A percentile compares a stretch with the other conserved stretches of the same genome.
Conservation (phyloP, 768 basidiomycete species). For the Kwoniella sp. region DNA sequence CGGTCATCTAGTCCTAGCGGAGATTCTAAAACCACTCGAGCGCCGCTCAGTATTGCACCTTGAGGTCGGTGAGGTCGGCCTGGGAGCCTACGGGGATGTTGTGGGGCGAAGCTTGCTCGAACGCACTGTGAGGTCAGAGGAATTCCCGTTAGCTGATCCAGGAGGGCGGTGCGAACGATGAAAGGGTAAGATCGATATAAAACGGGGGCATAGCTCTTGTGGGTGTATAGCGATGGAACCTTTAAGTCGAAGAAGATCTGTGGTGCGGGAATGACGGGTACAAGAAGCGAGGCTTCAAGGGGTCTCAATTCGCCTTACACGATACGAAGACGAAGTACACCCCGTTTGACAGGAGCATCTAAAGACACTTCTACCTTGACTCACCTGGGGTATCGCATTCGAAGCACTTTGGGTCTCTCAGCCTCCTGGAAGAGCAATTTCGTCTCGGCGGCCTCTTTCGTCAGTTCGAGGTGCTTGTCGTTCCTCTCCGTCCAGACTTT, state of each 20-base stretch:
- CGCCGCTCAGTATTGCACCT: conserved; percentile 34
- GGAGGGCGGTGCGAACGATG: background rate
- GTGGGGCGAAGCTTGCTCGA: conserved; percentile 57
- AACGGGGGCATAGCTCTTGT: too few species aligned
- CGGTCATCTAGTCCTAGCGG: too few species aligned
- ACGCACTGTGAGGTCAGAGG: conserved; percentile 37
- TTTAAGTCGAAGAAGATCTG: too few species aligned
- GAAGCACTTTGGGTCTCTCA: conserved; percentile 54
- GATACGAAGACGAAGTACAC: too few species aligned
- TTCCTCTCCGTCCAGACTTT: conserved; percentile 55
- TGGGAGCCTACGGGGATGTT: conserved; percentile 54
- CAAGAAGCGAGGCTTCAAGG: too few species aligned
- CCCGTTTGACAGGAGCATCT: too few species aligned
- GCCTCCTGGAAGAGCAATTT: conserved; percentile 58
- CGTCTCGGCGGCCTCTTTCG: conserved; percentile 54
- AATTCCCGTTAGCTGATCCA: background rate
- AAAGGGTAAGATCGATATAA: background rate
- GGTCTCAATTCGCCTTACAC: too few species aligned
- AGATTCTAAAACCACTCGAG: too few species aligned
- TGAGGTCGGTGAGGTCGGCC: conserved; percentile 54
- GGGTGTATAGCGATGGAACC: too few species aligned
- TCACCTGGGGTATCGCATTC: conserved; percentile 56
- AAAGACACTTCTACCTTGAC: conserved; percentile 19
- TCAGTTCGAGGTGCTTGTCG: conserved; percentile 56
- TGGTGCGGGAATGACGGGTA: too few species aligned